Percentiles rank a stretch among this genome's conserved stretches.
Evolutionary conservation across 2,329 filamentous ascomycete species (phyloP).

Genomic region (Alternaria conjuncta): DNA sequence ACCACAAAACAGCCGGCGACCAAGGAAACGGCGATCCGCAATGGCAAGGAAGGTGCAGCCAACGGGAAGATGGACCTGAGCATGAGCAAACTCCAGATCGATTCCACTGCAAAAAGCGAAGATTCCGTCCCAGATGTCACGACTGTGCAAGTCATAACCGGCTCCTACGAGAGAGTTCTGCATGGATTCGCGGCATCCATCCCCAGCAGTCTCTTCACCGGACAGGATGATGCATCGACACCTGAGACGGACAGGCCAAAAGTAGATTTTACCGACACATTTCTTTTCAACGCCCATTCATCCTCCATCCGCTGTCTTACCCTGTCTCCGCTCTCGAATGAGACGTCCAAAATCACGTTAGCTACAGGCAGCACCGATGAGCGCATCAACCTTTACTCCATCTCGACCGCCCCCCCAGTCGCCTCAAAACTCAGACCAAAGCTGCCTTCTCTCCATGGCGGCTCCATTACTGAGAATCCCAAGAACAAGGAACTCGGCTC

Average conservation of each 20-base stretch:
- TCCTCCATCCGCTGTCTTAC: constrained; percentile 90
- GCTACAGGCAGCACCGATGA: constrained; percentile 94
- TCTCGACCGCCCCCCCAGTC: constrained; percentile 67
- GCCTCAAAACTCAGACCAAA: constrained; percentile 63
- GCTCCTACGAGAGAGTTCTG: constrained; percentile 91
- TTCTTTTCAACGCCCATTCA: constrained; percentile 92
- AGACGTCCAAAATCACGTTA: constrained; percentile 82
- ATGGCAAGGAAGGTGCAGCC: constrained; percentile 24
- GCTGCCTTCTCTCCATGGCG: constrained; percentile 72
- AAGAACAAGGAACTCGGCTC: constrained; percentile 88
- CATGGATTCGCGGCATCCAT: constrained; percentile 88
- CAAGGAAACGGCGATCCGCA: constrained; percentile 19
- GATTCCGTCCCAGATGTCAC: constrained; percentile 16
- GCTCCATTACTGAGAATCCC: constrained; percentile 80
- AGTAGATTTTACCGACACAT: constrained; percentile 83
- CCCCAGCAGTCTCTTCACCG: constrained; percentile 46
- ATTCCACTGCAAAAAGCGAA: constrained; percentile 10
- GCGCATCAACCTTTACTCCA: constrained; percentile 90
- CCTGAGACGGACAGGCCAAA: constrained; percentile 32
- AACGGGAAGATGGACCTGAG: constrained; percentile 25
- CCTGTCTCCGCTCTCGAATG: constrained; percentile 72
- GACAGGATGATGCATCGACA: constrained; percentile 24
- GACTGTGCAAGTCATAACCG: constrained; percentile 85
- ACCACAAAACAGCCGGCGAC: constrained; percentile 24
- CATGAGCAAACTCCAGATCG: constrained; percentile 22